Evolutionary conservation across 2,329 filamentous ascomycete species (phyloP), one percentile per base, ranked within the genome.

Genomic region (Xylaria sp.): DNA sequence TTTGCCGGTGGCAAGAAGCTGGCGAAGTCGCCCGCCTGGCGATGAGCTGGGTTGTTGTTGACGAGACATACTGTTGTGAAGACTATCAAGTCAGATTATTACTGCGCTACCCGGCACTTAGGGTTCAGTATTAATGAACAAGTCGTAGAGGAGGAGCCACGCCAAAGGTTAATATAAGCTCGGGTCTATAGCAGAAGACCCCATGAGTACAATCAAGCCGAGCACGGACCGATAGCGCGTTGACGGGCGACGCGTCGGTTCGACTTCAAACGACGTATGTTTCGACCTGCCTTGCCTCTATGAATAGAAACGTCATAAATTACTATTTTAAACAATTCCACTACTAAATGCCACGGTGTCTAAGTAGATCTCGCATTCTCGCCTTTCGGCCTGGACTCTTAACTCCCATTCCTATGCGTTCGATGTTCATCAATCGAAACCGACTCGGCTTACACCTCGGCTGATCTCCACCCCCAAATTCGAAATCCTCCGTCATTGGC

Each of bases 1-100:
- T 44, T 81, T 77, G 8, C 48, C 66, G 12, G 61, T 77, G 0
- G 76, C 73, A 20, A 86, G 75, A 41, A 80, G 79, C 41, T 78
- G 73, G 31, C 83, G 81, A 37, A 85, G 80, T 65, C 76, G 79
- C 13, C 79, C 76, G 54, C 50, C 55, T 28, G 65, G 46, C 0
- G 63, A 37, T 39, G 52, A 37, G 20, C 41, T n/a, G 23, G 7
- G 56, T 34, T 51, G 13, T 39, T 59, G 54, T 59, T 55, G 55
- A 18, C 18, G 12, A 37, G 63, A 60, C 63, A 65, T 65, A n/a
- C 9, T 37, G 15, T 37, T 9, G 23, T 10, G 39, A 20, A 12
- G 8, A 31, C 7, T 25, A 46, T 7, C 1, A n/a, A 7, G 50
- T 34, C n/a, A 9, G 28, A n/a, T 31, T 18, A 1, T 41, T 51